Evolutionary conservation across 331 rosid species (phyloP).

Genomic region (Stylosanthes scabra): DNA sequence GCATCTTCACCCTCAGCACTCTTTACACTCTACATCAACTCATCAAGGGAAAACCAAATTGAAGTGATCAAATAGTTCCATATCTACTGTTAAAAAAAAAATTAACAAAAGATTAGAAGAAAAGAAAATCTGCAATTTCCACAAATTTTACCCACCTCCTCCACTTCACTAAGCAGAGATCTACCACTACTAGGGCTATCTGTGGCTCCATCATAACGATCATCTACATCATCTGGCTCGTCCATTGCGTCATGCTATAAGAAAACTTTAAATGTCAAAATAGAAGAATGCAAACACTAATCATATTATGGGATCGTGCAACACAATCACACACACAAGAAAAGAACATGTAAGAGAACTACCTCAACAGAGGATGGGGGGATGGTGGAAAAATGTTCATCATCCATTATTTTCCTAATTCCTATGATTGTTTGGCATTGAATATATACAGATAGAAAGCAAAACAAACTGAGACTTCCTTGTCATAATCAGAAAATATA

Average conservation of each 20-base stretch:
- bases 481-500: slow-evolving; percentile 18
- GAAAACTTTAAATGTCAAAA: slow-evolving; percentile 47
- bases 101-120: slow-evolving; percentile 7
- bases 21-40: slow-evolving; percentile 36
- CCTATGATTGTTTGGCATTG: slow-evolving; percentile 21
- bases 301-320: slow-evolving; percentile 24
- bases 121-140: slow-evolving; percentile 18
- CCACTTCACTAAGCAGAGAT: slow-evolving; percentile 37
- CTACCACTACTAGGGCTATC: slow-evolving; percentile 41
- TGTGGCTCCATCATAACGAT: slow-evolving; percentile 40
- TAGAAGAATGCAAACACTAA: slow-evolving; percentile 29
- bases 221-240: slow-evolving; percentile 48
- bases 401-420: neutral
- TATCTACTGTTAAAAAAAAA: slow-evolving; percentile 14
- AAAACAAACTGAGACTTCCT: slow-evolving; percentile 22
- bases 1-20: slow-evolving; percentile 35
- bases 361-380: slow-evolving; percentile 24
- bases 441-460: slow-evolving; percentile 8
- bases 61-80: slow-evolving; percentile 35
- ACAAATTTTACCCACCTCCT: slow-evolving; percentile 43
- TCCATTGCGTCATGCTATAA: slow-evolving; percentile 57
- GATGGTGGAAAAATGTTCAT: neutral
- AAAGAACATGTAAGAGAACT: slow-evolving; percentile 30
- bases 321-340: slow-evolving; percentile 24
- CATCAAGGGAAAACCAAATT: slow-evolving; percentile 12